These are phyloP conservation scores for Tulasnella sp. DNA, from an alignment of 768 basidiomycete genomes.

Conservation along the genomic window DNA sequence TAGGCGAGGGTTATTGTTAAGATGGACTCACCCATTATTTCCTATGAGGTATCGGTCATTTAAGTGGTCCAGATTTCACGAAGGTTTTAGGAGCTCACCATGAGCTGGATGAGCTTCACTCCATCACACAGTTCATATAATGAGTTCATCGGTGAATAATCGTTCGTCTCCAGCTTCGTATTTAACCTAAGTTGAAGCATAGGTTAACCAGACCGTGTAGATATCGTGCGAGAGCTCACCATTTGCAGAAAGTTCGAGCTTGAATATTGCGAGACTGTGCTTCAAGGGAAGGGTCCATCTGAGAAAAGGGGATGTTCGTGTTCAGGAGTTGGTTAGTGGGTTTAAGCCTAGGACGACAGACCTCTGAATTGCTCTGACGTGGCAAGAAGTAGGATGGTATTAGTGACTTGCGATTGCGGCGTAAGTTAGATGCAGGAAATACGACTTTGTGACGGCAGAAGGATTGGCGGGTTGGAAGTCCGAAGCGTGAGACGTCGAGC, in stretches of 20 bases:
- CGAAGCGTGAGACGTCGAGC: background rate
- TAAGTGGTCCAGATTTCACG: background rate
- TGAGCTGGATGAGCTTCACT: constrained; percentile 88
- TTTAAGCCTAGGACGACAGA: background rate
- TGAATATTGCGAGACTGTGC: constrained; percentile 56
- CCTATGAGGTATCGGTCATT: constrained; percentile 42
- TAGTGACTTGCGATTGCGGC: background rate
- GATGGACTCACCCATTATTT: constrained; percentile 79
- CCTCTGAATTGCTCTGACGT: background rate
- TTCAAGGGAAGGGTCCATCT: constrained; percentile 51
- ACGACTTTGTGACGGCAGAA: background rate
- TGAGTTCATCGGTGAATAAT: constrained; percentile 80
- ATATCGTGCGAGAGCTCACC: constrained; percentile 40
- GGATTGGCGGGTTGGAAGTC: no score
- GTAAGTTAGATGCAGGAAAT: background rate
- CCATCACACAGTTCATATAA: constrained; percentile 92
- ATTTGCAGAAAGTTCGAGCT: constrained; percentile 86
- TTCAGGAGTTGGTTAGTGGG: background rate
- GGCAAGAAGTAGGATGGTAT: background rate
- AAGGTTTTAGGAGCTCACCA: constrained; percentile 44
- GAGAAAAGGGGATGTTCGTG: background rate
- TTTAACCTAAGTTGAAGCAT: constrained; percentile 64
- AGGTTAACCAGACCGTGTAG: background rate
- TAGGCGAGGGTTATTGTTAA: background rate
- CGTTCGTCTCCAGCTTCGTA: constrained; percentile 80